Base-by-base conservation (phyloP, 306 rosid species). In the Delonix regia region DNA sequence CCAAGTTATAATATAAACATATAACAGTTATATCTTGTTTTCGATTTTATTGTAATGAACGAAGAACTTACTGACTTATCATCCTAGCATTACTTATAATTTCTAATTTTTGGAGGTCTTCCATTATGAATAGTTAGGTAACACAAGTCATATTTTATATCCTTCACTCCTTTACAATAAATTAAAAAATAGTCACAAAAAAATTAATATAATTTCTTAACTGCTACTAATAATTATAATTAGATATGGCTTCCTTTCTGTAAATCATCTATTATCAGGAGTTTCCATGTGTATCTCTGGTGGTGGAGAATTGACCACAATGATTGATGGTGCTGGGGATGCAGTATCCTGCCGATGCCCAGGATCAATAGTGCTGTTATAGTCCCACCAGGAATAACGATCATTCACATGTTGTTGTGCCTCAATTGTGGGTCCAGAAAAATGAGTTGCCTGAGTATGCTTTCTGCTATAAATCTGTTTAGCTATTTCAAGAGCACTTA, bases 231-330 rank as follows among this genome's bases (percentile, higher is more conserved):
- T n/a, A n/a, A n/a, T n/a, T n/a, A 10, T 56, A 24, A 15, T 56
- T 56, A 22, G 18, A 24, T 56, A 27, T 27, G 11, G 11, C 38
- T 25, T 25, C 36, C 36, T 57, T 57, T n/a, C 25, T 25, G 64
- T 25, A 25, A 15, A 6, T 34, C 10, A 64, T 53, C 81, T 33
- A 42, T 56, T 81, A 49, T 75, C 82, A 39, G 63, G 63, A 13
- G 51, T 33, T 64, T 27, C 67, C 33, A 72, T 39, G 66, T 14
- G 68, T 16, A 56, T 5, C 12, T 15, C 39, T 63, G 78, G 33
- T 42, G 77, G 80, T 38, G 86, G 77, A 10, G 84, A 68, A 44
- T 76, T 27, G 16, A 76, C 16, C 10, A 60, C 63, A 67, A 77
- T 61, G 44, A 69, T 55, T 61, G 78, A 65, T 53, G 73, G 71